Evolutionary conservation across 352 stramenopile species (phyloP), one percentile per base, ranked within the genome.

Genomic region (Phytophthora pinifolia): DNA sequence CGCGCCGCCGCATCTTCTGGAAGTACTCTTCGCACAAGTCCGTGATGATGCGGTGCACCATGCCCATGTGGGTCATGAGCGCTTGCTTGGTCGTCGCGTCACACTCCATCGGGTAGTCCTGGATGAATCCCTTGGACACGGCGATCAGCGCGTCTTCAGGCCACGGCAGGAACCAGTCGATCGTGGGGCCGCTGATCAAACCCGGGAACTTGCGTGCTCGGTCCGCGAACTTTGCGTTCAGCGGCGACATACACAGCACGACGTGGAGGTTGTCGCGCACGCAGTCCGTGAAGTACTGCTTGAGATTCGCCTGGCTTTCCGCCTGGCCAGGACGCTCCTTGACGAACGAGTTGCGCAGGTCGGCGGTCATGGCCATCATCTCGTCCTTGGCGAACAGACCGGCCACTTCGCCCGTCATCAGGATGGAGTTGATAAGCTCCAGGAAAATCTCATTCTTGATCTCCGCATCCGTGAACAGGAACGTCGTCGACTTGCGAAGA

Each of bases 361-460:
- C 97, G 12, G 95, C 94, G 1, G 96, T 99, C 91, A 99, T 99
- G 12, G 95, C 95, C 88, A 99, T 98, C 89, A 99, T 98, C 63
- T 99, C 97, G 62, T 99, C 97, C 64, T 99, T 99, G 0, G 96
- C 91, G 65, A 99, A 99, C 6, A 99, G 65, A 27, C 95, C 96
- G 0, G 96, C 93, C n/a, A 99, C 94, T 77, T 99, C 97, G 46
- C 97, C 97, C 8, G 97, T 99, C 80, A 98, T 98, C 33, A 99
- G 79, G 33, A 99, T 91, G 18, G 88, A 98, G 74, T 99, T 99
- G 74, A 99, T 97, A 7, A 97, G 79, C 81, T 99, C 97, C 36
- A 99, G 73, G 69, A 99, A 99, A 53, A 98, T 97, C 67, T 99
- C 97, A 51, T 98, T 96, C 79, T 99, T 99, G 68, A 99, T 99